Base-by-base conservation (phyloP, 1,284 basidiomycete genomes). In the Cryptococcus sp. region DNA sequence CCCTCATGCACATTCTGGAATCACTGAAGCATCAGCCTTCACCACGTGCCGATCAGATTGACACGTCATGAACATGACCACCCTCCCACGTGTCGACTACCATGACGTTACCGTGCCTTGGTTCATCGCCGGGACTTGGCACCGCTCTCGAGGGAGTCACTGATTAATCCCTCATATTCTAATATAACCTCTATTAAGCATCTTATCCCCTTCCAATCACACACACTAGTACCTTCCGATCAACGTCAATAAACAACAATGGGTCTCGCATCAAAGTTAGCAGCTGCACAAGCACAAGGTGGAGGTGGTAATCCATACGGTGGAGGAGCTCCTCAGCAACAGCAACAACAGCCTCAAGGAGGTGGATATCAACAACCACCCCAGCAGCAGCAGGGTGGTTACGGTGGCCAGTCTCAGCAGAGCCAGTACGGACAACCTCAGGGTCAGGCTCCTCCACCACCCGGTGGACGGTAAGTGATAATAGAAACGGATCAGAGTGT, bases 191-290 rank as follows among this genome's bases (percentile, higher is more conserved):
- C 16, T n/a, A 16, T 39, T 19, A 19, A 39, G 36, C 18, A 39
- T 39, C 14, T 39, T 28, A 24, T 4, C 14, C 44, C 34, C 37
- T 18, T 44, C 16, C 36, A 22, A 45, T 48, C 28, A 14, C 18
- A 39, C 36, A 39, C 18, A 39, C 18, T 19, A 28, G 28, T 41
- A 48, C 31, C 24, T 18, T 36, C 23, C 24, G 22, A 48, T 50
- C 39, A 45, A 10, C 49, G 40, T 37, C n/a, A 5, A 31, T 40
- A 45, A 23, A 40, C 23, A 34, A 51, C 10, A 31, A 69, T 69
- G 67, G 67, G 67, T 55, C 60, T 69, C 48, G 67, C 67, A 50
- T 64, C 65, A 10, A 69, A 69, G 53, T 55, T 69, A 39, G 63
- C 63, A 47, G 63, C 65, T 13, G 60, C 67, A 36, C 61, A 67